Evolutionary conservation across 1,139 yeast genomes (phyloP), one percentile per base, ranked within the genome.

Genomic region (Debaryomyces sp.): DNA sequence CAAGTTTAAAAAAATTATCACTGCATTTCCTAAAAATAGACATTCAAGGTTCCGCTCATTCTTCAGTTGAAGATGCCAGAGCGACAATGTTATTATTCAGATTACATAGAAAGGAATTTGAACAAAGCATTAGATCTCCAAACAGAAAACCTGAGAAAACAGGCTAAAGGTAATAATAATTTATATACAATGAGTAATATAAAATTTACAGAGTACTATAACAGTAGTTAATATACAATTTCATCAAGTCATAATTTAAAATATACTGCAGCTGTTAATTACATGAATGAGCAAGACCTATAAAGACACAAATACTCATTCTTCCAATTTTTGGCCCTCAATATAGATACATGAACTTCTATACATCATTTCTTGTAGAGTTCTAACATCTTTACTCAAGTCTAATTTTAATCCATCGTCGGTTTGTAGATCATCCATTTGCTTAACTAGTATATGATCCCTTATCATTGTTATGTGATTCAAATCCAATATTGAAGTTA

Each of bases 1-100:
- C 96, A 2, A 75, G 88, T 36, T 73, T 92, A 60, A 89, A 87
- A 63, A 84, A 79, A 54, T 70, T 92, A 27, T 70, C 88, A 0
- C 70, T 73, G 48, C 84, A 81, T 56, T 73, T 86, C 35, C 67
- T 89, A 43, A 75, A 80, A 1, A 51, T 80, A 2, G 84, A 80
- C 9, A 89, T 92, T 53, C 98, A 92, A 66, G 71, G 70, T 0
- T 90, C 86, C 0, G 78, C 82, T 51, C 98, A 92, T 68, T 86
- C 95, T 7, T 89, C 97, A 0, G 89, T 92, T 1, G 96, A 89
- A 62, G 97, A 91, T 70, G 96, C 97, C 0, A 80, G 82, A 57
- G 94, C 94, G 1, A 84, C 96, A 0, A 90, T 91, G 97, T 68
- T 85, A 48, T 66, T 91, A 24, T 91, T 83, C 61, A 77, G 90